Base-by-base conservation (phyloP, 2,329 filamentous ascomycete genomes). In the Claviceps monticola region DNA sequence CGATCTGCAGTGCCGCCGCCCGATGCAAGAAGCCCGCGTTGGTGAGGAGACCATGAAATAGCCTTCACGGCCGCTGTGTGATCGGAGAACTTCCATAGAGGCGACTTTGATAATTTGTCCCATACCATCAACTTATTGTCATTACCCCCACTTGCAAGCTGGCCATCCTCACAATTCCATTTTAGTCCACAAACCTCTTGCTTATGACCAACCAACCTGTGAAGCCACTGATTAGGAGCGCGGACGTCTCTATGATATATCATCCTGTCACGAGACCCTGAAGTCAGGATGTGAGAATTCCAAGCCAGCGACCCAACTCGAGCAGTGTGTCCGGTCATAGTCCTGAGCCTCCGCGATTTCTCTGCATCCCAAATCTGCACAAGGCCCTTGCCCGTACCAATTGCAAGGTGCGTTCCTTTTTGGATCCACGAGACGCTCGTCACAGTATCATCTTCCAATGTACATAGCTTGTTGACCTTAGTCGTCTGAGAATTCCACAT, bases 391-490 rank as follows among this genome's bases (percentile, higher is more conserved):
- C 87, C 86, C 2, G 93, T 98, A 44, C 93, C 93, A 59, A 98
- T 94, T 3, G 93, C 88, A 52, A 98, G 79, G 68, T 98, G 93
- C 0, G 91, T 95, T 39, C 93, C 93, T 71, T 93, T 83, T 68
- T 98, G 93, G 60, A 98, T 98, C 93, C 93, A 98, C 52, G 86
- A 94, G 11, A 98, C 93, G 60, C 90, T 96, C 2, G 93, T 98
- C 1, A 98, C 91, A 0, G 84, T 90, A 64, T 98, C 93, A 60
- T 95, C 90, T 57, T 87, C 83, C 13, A 97, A 73, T 46, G 94
- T 91, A 68, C 93, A 97, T 9, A 98, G 77, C 68, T 94, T 95
- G 55, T 89, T 95, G 2, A 98, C 93, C 57, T 86, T 81, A 56
- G 91, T 93, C 7, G 86, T 86, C 58, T 88, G 82, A 4, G 90